These are phyloP conservation scores for Penicillium vulpinum DNA, from an alignment of 2,329 filamentous ascomycete genomes.

Conservation along the genomic window DNA sequence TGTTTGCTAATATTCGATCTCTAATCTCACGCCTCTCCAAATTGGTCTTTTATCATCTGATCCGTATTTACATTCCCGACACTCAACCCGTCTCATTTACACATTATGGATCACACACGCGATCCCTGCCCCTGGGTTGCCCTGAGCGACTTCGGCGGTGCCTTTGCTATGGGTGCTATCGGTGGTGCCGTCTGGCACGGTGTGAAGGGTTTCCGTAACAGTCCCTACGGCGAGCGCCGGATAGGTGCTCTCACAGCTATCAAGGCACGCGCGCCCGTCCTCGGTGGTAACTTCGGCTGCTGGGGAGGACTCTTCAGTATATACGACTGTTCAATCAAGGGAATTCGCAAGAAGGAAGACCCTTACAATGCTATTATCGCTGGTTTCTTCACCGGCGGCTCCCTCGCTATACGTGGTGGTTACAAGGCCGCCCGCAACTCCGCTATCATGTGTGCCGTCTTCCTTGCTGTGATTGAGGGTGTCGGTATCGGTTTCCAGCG, in stretches of 20 bases:
- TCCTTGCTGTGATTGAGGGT: conserved; percentile 94
- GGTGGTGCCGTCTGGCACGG: conserved; percentile 91
- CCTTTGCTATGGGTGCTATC: conserved; percentile 89
- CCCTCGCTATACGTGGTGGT: conserved; percentile 87
- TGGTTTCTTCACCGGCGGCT: conserved; percentile 93
- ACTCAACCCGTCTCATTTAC: background rate
- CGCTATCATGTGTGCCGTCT: conserved; percentile 91
- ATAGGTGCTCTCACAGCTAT: conserved; percentile 96
- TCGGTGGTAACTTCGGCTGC: conserved; percentile 96
- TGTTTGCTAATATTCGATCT: background rate
- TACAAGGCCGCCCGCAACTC: conserved; percentile 90
- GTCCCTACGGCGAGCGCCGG: conserved; percentile 86
- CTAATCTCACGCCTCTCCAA: background rate
- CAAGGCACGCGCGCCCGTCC: conserved; percentile 92
- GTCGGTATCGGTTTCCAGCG: conserved; percentile 94
- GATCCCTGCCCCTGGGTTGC: conserved; percentile 97
- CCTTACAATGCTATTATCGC: conserved; percentile 98
- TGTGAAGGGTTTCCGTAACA: conserved; percentile 90
- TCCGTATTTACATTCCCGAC: background rate
- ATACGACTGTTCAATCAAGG: conserved; percentile 96
- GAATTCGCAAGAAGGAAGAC: conserved; percentile 92
- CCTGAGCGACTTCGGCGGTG: conserved; percentile 95
- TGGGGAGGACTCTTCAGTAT: conserved; percentile 84
- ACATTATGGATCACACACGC: conserved; percentile 84
- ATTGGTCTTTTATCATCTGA: background rate